Conservation (phyloP, 2,329 filamentous ascomycete genomes). For the Aspergillus sp. region DNA sequence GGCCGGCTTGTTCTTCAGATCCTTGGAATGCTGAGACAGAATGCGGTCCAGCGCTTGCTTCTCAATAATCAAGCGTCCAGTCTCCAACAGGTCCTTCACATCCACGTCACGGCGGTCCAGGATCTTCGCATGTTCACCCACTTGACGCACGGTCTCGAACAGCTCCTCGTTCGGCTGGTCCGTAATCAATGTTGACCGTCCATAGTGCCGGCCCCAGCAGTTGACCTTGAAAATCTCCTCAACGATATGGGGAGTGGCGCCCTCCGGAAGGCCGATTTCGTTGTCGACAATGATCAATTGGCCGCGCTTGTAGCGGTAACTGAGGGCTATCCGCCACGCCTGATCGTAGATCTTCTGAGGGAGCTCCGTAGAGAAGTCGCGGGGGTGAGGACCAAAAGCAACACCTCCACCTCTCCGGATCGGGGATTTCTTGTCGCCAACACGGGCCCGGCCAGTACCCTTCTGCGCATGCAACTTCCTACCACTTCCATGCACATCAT, state of each 20-base stretch:
- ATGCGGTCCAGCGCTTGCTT: constrained; percentile 74
- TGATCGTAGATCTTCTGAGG: constrained; percentile 91
- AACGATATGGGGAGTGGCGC: constrained; percentile 58
- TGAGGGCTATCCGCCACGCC: constrained; percentile 91
- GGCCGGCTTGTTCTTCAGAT: constrained; percentile 38
- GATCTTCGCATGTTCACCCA: constrained; percentile 68
- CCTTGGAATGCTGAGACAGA: constrained; percentile 63
- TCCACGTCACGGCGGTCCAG: constrained; percentile 78
- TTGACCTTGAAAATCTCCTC: constrained; percentile 70
- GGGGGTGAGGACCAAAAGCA: constrained; percentile 82
- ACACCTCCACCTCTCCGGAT: constrained; percentile 84
- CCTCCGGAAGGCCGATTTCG: constrained; percentile 66
- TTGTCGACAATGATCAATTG: constrained; percentile 85
- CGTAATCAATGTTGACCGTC: constrained; percentile 76
- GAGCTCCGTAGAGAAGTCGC: constrained; percentile 83
- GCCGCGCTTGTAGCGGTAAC: constrained; percentile 83
- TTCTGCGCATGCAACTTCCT: constrained; percentile 85
- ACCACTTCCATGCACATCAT: constrained; percentile 79
- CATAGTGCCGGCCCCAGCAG: constrained; percentile 66
- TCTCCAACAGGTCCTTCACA: constrained; percentile 90
- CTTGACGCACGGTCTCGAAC: constrained; percentile 65
- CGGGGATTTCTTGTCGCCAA: constrained; percentile 79
- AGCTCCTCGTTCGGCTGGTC: constrained; percentile 62
- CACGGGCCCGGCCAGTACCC: constrained; percentile 76
- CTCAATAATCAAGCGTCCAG: constrained; percentile 84